Conservation (phyloP, 2,329 filamentous ascomycete genomes). For the Sphaerulina vaccinii region DNA sequence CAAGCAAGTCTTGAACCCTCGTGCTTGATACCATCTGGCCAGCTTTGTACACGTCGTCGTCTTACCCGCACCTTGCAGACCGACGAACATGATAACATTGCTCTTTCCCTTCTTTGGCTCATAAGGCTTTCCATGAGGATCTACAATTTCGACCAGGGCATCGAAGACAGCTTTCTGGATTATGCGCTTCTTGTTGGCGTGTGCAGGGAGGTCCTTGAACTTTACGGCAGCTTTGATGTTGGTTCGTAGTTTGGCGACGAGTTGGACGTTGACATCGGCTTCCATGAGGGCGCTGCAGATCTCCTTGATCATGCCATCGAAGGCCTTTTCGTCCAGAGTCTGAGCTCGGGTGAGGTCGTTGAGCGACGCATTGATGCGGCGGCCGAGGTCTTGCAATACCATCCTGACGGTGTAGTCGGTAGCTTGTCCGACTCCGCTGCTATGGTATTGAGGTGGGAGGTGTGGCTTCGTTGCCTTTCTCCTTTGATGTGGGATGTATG, state of each 20-base stretch:
- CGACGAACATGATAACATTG: constrained; percentile 99
- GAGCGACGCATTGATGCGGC: constrained; percentile 96
- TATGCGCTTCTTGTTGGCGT: constrained; percentile 95
- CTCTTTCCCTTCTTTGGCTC: constrained; percentile 94
- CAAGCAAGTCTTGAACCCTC: constrained; percentile 88
- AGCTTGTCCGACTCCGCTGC: constrained; percentile 6
- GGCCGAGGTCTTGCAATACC: constrained; percentile 98
- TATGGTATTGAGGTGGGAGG: constrained; percentile 1
- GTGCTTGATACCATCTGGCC: constrained; percentile 87
- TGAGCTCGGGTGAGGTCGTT: constrained; percentile 86
- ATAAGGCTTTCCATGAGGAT: constrained; percentile 92
- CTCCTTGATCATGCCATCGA: constrained; percentile 97
- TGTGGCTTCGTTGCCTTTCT: constrained; percentile 10
- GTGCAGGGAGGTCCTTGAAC: constrained; percentile 86
- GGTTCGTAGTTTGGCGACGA: constrained; percentile 87
- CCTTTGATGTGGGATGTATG: too few species aligned
- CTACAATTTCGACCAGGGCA: constrained; percentile 90
- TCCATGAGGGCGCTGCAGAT: constrained; percentile 94
- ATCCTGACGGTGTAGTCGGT: constrained; percentile 51
- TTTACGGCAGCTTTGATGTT: constrained; percentile 89
- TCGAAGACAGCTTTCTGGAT: constrained; percentile 98
- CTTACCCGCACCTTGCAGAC: constrained; percentile 94
- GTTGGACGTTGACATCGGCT: constrained; percentile 94
- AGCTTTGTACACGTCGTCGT: constrained; percentile 98
- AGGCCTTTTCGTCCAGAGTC: constrained; percentile 97